A percentile compares a stretch with the other conserved stretches of the same genome.
Conservation (phyloP, 495 filamentous ascomycete species). For the Xylaria venustula region DNA sequence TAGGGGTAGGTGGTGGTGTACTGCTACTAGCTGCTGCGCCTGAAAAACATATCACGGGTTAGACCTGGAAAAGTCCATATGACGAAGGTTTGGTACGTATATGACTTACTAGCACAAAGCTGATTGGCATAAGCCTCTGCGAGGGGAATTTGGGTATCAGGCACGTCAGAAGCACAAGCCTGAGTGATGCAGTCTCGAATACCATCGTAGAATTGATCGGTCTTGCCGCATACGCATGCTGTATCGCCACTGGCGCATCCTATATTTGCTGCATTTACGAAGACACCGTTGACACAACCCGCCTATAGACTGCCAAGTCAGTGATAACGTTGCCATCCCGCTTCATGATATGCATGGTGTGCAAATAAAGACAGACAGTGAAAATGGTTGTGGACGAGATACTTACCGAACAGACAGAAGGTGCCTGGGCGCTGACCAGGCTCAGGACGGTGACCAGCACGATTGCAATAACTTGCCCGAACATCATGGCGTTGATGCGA, state of each 20-base stretch:
- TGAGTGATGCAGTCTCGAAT: conserved; percentile 27
- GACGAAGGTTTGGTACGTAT: neutral
- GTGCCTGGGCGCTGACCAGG: conserved; percentile 10
- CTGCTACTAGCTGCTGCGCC: conserved; percentile 10
- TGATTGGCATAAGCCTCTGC: conserved; percentile 17
- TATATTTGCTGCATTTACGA: conserved; percentile 17
- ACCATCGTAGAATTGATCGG: conserved; percentile 17
- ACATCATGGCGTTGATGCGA: neutral
- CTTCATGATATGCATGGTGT: too few species aligned
- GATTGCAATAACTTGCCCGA: neutral
- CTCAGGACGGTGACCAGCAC: neutral
- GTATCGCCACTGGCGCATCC: conserved; percentile 24
- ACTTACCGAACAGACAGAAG: conserved; percentile 10
- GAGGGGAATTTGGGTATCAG: conserved; percentile 20
- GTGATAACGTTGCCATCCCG: neutral
- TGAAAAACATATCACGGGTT: conserved; percentile 20
- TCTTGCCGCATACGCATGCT: conserved; percentile 26
- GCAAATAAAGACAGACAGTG: too few species aligned
- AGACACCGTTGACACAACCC: conserved; percentile 29
- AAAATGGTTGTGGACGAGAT: neutral
- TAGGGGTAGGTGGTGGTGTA: neutral
- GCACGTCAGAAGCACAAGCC: conserved; percentile 16
- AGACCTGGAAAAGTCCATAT: neutral
- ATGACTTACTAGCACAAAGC: conserved; percentile 38
- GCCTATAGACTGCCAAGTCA: conserved; percentile 16